phyloP scores from a whole-genome alignment of 176 grass and related monocot genomes.

The Oryza officinalis region DNA sequence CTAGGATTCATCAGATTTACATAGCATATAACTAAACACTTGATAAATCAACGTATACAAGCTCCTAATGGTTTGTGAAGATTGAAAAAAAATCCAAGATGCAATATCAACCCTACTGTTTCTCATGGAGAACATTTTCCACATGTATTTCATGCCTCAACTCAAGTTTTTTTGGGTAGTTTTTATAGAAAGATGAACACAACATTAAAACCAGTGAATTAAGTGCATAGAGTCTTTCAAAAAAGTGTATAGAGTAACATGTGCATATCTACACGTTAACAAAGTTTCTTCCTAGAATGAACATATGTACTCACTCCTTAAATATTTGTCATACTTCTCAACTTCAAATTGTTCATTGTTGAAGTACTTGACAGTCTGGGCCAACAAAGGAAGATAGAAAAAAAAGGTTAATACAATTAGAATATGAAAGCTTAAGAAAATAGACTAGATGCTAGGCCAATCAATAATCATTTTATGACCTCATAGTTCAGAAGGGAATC shows the following conservation, averaged over 20 bases:
- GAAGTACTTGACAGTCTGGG: conserved; percentile 98
- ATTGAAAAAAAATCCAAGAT: conserved; percentile 6
- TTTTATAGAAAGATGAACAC: conserved; percentile 34
- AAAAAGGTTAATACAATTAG: conserved; percentile 28
- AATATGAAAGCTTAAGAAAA: conserved; percentile 30
- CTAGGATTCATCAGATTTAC: conserved; percentile 8
- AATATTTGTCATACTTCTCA: conserved; percentile 91
- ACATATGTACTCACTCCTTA: conserved; percentile 77
- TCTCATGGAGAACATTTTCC: conserved; percentile 9
- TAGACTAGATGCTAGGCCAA: conserved; percentile 10
- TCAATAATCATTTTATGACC: conserved; percentile 53
- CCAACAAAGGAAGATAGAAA: conserved; percentile 38
- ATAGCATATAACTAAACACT: conserved; percentile 3
- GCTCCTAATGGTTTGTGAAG: neutral
- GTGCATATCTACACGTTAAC: neutral
- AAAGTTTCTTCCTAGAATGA: conserved; percentile 5
- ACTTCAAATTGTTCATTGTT: conserved; percentile 96
- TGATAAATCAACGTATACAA: neutral
- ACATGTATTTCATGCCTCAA: conserved; percentile 7
- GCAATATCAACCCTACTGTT: neutral
- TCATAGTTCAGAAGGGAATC: conserved; percentile 98
- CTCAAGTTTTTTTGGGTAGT: conserved; percentile 7
- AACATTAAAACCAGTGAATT: conserved; percentile 4
- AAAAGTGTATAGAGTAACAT: conserved; percentile 17
- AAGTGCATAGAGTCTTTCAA: neutral